Conservation (phyloP, 164 flowering plant genomes). For the Annona cherimola region DNA sequence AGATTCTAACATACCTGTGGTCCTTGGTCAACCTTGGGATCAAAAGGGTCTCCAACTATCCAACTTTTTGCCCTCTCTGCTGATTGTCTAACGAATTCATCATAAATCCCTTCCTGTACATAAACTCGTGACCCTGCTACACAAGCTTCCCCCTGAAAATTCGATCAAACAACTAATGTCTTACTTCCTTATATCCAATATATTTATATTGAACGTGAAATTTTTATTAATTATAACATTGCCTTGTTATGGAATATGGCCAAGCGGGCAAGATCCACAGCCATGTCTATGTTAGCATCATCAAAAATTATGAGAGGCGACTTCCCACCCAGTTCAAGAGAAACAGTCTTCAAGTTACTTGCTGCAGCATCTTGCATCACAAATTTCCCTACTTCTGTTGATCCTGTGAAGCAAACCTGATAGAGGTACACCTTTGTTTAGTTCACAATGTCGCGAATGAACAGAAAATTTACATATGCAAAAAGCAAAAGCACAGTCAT, state of each 20-base stretch:
- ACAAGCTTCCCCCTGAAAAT: constrained; percentile 75
- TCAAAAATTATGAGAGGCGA: constrained; percentile 76
- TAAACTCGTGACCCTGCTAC: constrained; percentile 66
- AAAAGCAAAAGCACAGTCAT: not conserved
- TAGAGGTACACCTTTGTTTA: not conserved
- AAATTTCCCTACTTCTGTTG: constrained; percentile 61
- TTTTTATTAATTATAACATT: not conserved
- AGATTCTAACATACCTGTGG: constrained; percentile 46
- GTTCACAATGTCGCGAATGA: not conserved
- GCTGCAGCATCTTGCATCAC: constrained; percentile 68
- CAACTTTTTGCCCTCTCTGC: constrained; percentile 49
- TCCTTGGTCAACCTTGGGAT: constrained; percentile 55
- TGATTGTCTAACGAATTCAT: constrained; percentile 45
- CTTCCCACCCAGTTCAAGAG: constrained; percentile 86
- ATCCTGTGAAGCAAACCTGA: constrained; percentile 82
- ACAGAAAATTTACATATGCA: not conserved
- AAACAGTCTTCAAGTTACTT: constrained; percentile 73
- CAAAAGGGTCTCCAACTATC: constrained; percentile 87
- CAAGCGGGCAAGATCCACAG: constrained; percentile 51
- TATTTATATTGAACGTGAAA: not conserved
- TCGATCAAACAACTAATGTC: not conserved
- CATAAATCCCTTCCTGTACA: constrained; percentile 88
- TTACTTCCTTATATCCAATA: not conserved
- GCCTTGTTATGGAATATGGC: constrained; percentile 61
- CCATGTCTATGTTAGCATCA: constrained; percentile 67